Evolutionary conservation across 2,329 filamentous ascomycete species (phyloP), one percentile per base, ranked within the genome.

Genomic region (Talaromyces sp.): DNA sequence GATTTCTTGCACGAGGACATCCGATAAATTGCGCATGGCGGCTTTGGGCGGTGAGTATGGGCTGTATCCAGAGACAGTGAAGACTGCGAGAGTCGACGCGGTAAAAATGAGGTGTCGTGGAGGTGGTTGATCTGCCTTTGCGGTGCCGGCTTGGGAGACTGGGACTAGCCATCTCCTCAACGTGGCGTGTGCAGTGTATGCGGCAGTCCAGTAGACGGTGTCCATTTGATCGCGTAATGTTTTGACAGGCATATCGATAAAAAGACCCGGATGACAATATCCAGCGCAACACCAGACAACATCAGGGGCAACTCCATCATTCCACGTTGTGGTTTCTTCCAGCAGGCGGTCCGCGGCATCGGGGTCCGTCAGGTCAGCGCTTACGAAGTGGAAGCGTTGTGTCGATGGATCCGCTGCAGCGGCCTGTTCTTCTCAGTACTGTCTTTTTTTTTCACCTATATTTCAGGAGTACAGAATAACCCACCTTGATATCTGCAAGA

Each of bases 261-360:
- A 96, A 65, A 96, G 88, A 39, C 85, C 83, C 0, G 93, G 93
- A 16, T 81, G 82, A 5, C 90, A 85, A 66, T 85, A 82, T 64
- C 93, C 93, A 2, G 93, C 93, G 58, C 92, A 84, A 73, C 91
- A 93, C 92, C 95, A 98, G 37, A 98, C 90, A 62, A 97, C 83
- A 73, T 98, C 93, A 0, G 91, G 91, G 31, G 87, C 76, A 25
- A 80, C 75, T 61, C 85, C 87, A 66, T 87, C 79, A 78, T 97
- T 97, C 92, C 92, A 96, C 23, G 81, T 76, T 1, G 85, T 89
- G 54, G 88, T 88, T 74, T 96, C 87, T 40, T 82, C 80, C 59
- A 98, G 78, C 42, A 96, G 81, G 44, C 86, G 81, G 2, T 81
- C 80, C 58, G 91, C 91, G 71, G 93, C 93, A 63, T 85, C 81